Conservation (phyloP, 2,329 filamentous ascomycete genomes). For the Pseudocercospora pini-densiflorae region DNA sequence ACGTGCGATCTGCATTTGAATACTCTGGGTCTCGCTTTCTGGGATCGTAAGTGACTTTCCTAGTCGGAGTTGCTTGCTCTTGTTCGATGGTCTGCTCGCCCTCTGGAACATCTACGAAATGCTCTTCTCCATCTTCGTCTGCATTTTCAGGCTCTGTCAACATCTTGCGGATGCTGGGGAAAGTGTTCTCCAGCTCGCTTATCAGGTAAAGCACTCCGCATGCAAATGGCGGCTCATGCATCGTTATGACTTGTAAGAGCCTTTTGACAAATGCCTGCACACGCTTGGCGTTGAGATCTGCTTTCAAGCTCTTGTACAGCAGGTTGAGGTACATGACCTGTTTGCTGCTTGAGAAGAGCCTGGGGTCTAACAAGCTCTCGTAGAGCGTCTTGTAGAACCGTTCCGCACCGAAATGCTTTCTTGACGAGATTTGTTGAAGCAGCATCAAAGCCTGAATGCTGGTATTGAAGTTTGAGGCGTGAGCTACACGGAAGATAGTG, state of each 20-base stretch:
- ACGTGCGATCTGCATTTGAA: slow-evolving; percentile 90
- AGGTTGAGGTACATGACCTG: slow-evolving; percentile 95
- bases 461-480: slow-evolving; percentile 99
- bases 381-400: slow-evolving; percentile 95
- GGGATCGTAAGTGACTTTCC: slow-evolving; percentile 70
- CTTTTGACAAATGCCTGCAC: slow-evolving; percentile 97
- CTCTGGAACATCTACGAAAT: slow-evolving; percentile 68
- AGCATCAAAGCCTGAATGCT: slow-evolving; percentile 93
- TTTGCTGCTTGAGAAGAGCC: slow-evolving; percentile 87
- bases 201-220: slow-evolving; percentile 93
- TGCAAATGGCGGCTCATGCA: slow-evolving; percentile 91
- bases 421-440: slow-evolving; percentile 86
- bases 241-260: slow-evolving; percentile 80
- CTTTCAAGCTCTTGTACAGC: slow-evolving; percentile 83
- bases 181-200: slow-evolving; percentile 76
- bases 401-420: slow-evolving; percentile 81
- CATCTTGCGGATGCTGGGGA: slow-evolving; percentile 79
- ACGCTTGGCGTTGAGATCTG: slow-evolving; percentile 85
- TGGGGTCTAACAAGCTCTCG: slow-evolving; percentile 89
- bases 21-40: slow-evolving; percentile 90
- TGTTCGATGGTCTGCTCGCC: slow-evolving; percentile 50
- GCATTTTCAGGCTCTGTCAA: slow-evolving; percentile 79
- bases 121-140: slow-evolving; percentile 73
- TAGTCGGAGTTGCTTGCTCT: slow-evolving; percentile 25
- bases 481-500: slow-evolving; percentile 92